Evolutionary conservation across 2,329 filamentous ascomycete genomes (phyloP).

Genomic region (Hypomyces rosellus): DNA sequence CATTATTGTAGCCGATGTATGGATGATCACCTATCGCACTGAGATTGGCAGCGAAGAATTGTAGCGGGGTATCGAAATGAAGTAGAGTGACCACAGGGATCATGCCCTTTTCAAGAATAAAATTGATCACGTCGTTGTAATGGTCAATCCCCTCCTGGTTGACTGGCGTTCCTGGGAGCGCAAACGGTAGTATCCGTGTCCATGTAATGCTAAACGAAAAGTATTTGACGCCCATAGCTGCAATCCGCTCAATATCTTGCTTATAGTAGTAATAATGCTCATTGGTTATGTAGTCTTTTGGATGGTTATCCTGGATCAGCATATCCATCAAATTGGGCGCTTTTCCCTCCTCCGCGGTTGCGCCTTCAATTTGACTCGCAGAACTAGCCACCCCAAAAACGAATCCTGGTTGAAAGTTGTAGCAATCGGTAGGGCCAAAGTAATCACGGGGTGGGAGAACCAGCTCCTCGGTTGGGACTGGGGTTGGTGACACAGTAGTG

Average conservation of each 20-base stretch:
- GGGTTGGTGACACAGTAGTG: constrained; percentile 49
- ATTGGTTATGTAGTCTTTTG: constrained; percentile 34
- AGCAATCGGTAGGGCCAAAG: constrained; percentile 41
- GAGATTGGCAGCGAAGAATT: constrained; percentile 33
- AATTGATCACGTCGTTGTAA: constrained; percentile 49
- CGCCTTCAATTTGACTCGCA: constrained; percentile 41
- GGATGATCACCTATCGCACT: constrained; percentile 17
- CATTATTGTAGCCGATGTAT: constrained; percentile 34
- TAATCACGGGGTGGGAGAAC: constrained; percentile 48
- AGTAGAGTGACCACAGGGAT: constrained; percentile 41
- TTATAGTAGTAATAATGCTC: constrained; percentile 52
- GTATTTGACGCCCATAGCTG: constrained; percentile 43
- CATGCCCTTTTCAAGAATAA: constrained; percentile 42
- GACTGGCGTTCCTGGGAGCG: constrained; percentile 41
- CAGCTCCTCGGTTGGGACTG: constrained; percentile 47
- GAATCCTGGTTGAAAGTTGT: constrained; percentile 43
- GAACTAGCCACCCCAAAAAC: constrained; percentile 42
- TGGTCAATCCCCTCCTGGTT: constrained; percentile 45
- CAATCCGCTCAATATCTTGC: constrained; percentile 32
- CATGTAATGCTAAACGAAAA: constrained; percentile 49
- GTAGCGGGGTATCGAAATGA: constrained; percentile 43
- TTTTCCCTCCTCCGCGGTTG: constrained; percentile 37
- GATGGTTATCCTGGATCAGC: constrained; percentile 20
- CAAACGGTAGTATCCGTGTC: constrained; percentile 47
- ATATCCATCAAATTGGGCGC: constrained; percentile 38